Conservation (phyloP, 2,329 filamentous ascomycete species). For the Epichloe bromicola region DNA sequence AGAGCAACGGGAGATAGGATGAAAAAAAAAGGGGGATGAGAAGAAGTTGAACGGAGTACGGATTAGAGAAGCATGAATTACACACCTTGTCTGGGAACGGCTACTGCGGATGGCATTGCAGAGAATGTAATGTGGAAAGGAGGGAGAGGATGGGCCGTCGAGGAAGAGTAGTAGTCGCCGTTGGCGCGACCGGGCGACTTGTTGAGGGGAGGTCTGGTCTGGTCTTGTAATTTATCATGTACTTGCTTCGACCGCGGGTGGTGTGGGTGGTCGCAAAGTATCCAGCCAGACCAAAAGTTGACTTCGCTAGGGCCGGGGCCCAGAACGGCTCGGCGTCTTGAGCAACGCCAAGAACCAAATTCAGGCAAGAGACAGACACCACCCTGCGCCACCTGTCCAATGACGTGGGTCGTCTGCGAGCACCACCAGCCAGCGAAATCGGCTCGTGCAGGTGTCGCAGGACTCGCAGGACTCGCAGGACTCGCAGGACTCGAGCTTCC, state of each 20-base stretch:
- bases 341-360: too few species aligned
- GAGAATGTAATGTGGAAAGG: constrained; percentile 3
- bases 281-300: too few species aligned
- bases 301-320: too few species aligned
- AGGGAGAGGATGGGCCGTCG: background rate
- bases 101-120: constrained; percentile 13
- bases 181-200: background rate
- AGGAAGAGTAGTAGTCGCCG: background rate
- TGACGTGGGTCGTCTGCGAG: constrained; percentile 5
- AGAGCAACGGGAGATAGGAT: background rate
- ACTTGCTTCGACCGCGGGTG: background rate
- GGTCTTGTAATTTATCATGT: too few species aligned
- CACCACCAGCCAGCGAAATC: constrained; percentile 9
- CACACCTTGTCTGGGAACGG: constrained; percentile 12
- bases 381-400: constrained; percentile 2
- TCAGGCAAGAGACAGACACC: too few species aligned
- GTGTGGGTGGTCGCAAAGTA: background rate
- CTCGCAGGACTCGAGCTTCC: too few species aligned
- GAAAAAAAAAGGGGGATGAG: background rate
- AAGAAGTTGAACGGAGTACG: background rate
- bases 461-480: too few species aligned
- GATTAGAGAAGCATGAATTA: background rate
- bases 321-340: too few species aligned
- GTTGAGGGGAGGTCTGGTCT: background rate
- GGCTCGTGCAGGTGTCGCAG: constrained; percentile 9